These are phyloP conservation scores for Myrica gale DNA, from an alignment of 306 rosid genomes.

Conservation along the genomic window DNA sequence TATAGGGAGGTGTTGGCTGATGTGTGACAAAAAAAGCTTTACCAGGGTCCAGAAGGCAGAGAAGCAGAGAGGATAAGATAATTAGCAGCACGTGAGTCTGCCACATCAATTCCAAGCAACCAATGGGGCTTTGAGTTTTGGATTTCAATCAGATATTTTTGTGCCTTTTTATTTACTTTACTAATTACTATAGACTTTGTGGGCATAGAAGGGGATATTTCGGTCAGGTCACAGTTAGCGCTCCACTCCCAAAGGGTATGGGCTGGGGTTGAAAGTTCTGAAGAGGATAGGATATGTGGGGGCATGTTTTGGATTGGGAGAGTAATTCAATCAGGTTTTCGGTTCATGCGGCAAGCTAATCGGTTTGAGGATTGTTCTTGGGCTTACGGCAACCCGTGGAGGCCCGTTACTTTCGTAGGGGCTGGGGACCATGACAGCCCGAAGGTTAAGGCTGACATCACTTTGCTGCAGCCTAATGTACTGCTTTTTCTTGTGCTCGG, in stretches of 20 bases:
- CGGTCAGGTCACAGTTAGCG: conserved; percentile 13
- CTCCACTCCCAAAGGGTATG: conserved; percentile 33
- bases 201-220: conserved; percentile 29
- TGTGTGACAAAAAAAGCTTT: conserved; percentile 5
- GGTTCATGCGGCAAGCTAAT: not conserved
- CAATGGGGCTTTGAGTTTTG: conserved; percentile 39
- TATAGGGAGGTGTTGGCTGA: conserved; percentile 6
- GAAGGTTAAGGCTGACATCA: not conserved
- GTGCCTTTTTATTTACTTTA: not conserved
- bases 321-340: not conserved
- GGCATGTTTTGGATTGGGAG: conserved; percentile 7
- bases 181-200: not conserved
- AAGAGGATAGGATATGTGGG: conserved; percentile 29
- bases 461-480: no score
- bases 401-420: not conserved
- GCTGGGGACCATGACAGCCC: not conserved
- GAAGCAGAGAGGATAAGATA: conserved; percentile 48
- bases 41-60: conserved; percentile 4
- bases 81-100: conserved; percentile 43
- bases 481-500: no score
- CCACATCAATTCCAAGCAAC: conserved; percentile 37
- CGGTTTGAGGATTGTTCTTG: not conserved
- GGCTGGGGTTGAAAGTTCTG: conserved; percentile 23
- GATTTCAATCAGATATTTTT: conserved; percentile 44
- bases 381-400: not conserved